phyloP scores from a whole-genome alignment of 495 filamentous ascomycete species.

The Xylaria intraflava region DNA sequence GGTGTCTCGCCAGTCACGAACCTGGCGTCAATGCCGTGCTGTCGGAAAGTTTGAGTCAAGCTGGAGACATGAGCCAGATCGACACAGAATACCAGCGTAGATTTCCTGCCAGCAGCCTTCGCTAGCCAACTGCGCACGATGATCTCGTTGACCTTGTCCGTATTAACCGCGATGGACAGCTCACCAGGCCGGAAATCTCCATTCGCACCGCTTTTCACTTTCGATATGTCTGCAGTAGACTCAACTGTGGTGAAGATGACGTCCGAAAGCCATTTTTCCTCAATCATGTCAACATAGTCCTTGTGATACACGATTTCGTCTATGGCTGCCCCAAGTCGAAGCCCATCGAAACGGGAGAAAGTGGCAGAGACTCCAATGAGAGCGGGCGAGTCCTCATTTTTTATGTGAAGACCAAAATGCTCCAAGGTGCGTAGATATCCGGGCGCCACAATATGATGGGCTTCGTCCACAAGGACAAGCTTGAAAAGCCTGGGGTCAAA shows the following conservation, averaged over 20 bases:
- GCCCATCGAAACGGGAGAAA: slow-evolving; percentile 79
- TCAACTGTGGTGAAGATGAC: slow-evolving; percentile 90
- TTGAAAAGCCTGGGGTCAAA: slow-evolving; percentile 80
- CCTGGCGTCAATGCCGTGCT: slow-evolving; percentile 71
- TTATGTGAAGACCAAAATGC: slow-evolving; percentile 64
- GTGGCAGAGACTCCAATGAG: slow-evolving; percentile 93
- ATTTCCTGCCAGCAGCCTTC: slow-evolving; percentile 63
- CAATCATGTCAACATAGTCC: slow-evolving; percentile 95
- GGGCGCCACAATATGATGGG: slow-evolving; percentile 90
- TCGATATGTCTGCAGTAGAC: slow-evolving; percentile 66
- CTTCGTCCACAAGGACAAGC: slow-evolving; percentile 90
- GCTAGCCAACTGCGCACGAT: slow-evolving; percentile 79
- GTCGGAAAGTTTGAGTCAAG: slow-evolving; percentile 68
- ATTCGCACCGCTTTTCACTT: slow-evolving; percentile 53
- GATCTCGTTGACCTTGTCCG: slow-evolving; percentile 65
- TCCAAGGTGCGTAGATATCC: slow-evolving; percentile 65
- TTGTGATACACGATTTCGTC: slow-evolving; percentile 97
- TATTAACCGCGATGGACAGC: slow-evolving; percentile 78
- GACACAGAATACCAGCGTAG: slow-evolving; percentile 89
- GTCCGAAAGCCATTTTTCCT: slow-evolving; percentile 73
- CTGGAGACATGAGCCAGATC: slow-evolving; percentile 72
- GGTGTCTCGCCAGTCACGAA: slow-evolving; percentile 77
- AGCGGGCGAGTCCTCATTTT: slow-evolving; percentile 51
- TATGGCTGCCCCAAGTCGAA: slow-evolving; percentile 79
- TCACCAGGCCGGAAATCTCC: slow-evolving; percentile 74